Base-by-base conservation (phyloP, 2,329 filamentous ascomycete genomes). In the Colletotrichum acutatum region DNA sequence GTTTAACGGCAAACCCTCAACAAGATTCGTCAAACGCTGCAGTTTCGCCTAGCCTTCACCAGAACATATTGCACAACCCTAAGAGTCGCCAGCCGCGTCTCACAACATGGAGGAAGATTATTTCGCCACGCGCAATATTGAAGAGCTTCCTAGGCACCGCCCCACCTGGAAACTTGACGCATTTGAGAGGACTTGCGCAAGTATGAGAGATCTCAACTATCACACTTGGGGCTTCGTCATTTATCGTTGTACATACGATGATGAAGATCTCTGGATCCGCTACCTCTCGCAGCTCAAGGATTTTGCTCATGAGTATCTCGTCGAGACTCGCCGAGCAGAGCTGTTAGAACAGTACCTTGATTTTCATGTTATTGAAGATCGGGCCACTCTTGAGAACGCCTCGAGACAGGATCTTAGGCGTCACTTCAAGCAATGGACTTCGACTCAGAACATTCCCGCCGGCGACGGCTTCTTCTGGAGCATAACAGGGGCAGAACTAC, bases 221-320 rank as follows among this genome's bases (percentile, higher is more conserved):
- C 74, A 72, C 54, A 66, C 26, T 53, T 77, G 74, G 75, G 75
- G 75, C 26, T 77, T 74, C 34, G 58, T 73, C 28, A 57, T 76
- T 14, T 77, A 77, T 34, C 66, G 75, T 37, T 75, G 74, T 58
- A 69, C 73, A 0, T 77, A 77, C 42, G 52, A 53, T 5, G 72
- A 76, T 30, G 71, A 69, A 28, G 72, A 59, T 0, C 67, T 70
- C 9, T 77, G 70, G 76, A 26, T 46, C 2, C 67, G 69, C 19
- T 74, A 73, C 42, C 30, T 69, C 0, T 0, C 49, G 1, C 69
- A 68, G 26, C 59, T 74, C 5, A 70, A 64, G 54, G 5, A 26
- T 6, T 42, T 34, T 12, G 52, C 11, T 5, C n/a, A 59, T n/a
- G 46, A 14, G 0, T 5, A 42, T 2, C 56, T 74, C 8, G 46